phyloP scores from a whole-genome alignment of 257 asterid genomes.

The Dorcoceras hygrometricum region DNA sequence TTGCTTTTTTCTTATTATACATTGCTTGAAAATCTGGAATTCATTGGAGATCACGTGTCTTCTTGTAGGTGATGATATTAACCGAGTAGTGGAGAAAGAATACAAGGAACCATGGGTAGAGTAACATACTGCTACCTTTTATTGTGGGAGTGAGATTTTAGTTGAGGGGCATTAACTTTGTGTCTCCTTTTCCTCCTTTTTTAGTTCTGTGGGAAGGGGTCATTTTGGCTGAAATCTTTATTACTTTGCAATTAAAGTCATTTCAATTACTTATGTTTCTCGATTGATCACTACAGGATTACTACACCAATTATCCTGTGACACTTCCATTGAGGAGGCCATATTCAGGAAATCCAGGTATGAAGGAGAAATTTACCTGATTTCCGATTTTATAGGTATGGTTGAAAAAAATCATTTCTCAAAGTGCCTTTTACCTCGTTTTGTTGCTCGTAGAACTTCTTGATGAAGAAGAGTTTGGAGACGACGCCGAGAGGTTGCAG shows the following conservation, averaged over 20 bases:
- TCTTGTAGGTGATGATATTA: constrained; percentile 40
- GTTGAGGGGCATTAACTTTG: not conserved
- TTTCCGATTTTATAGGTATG: not conserved
- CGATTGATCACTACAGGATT: constrained; percentile 45
- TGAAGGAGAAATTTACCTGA: not conserved
- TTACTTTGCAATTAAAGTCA: not conserved
- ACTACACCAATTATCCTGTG: constrained; percentile 62
- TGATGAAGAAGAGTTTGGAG: constrained; percentile 73
- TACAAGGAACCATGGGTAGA: constrained; percentile 95
- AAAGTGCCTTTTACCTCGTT: not conserved
- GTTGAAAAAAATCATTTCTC: not conserved
- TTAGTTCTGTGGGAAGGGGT: too few species aligned
- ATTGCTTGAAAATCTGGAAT: not conserved
- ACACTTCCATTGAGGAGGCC: constrained; percentile 83
- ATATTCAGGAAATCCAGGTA: constrained; percentile 92
- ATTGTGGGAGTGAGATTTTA: not conserved
- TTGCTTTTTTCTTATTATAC: constrained; percentile 11
- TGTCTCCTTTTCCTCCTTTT: too few species aligned
- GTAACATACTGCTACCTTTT: constrained; percentile 19
- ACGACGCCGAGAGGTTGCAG: constrained; percentile 27
- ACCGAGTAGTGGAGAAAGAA: constrained; percentile 44
- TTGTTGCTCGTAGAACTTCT: constrained; percentile 50
- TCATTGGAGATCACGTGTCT: constrained; percentile 18
- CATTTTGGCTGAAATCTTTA: too few species aligned
- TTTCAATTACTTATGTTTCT: constrained; percentile 5